A percentile compares a stretch with the other conserved stretches of the same genome.
Evolutionary conservation across 2,329 filamentous ascomycete species (phyloP).

Genomic region (Neofusicoccum parvum): DNA sequence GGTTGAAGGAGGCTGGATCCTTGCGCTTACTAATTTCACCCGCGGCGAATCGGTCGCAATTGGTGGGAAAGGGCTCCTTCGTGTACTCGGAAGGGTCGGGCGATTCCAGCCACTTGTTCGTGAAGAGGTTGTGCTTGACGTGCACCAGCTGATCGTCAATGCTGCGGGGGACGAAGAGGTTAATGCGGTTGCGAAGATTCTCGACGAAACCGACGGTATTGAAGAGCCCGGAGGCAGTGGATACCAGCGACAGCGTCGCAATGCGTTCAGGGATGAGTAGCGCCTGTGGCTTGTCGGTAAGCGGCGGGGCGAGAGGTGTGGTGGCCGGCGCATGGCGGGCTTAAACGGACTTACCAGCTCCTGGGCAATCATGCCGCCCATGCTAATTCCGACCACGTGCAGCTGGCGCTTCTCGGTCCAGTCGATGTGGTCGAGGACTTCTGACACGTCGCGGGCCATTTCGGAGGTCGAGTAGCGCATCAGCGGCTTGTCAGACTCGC

Average conservation of each 20-base stretch:
- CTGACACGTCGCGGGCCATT: conserved; percentile 79
- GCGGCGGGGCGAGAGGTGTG: background rate
- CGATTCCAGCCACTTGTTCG: conserved; percentile 60
- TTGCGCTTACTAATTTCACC: conserved; percentile 74
- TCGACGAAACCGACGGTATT: conserved; percentile 60
- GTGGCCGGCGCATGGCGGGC: background rate
- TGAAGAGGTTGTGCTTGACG: conserved; percentile 69
- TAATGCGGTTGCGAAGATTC: conserved; percentile 62
- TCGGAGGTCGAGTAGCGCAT: conserved; percentile 78
- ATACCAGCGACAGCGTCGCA: conserved; percentile 53
- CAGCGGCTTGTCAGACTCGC: conserved; percentile 75
- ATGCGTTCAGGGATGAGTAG: conserved; percentile 51
- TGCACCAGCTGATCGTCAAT: conserved; percentile 67
- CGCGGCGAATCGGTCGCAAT: conserved; percentile 81
- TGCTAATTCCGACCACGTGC: conserved; percentile 76
- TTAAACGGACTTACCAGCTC: conserved; percentile 60
- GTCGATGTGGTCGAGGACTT: conserved; percentile 68
- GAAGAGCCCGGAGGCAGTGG: conserved; percentile 51
- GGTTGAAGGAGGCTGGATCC: conserved; percentile 62
- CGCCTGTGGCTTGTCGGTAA: conserved; percentile 30
- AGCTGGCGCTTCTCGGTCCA: conserved; percentile 64
- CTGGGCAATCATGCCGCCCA: conserved; percentile 92
- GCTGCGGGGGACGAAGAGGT: conserved; percentile 66
- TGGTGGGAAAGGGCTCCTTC: conserved; percentile 64
- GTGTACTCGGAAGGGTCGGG: conserved; percentile 55